These are phyloP conservation scores for Thraustochytrium striatum DNA, from an alignment of 352 stramenopile species.

Conservation along the genomic window DNA sequence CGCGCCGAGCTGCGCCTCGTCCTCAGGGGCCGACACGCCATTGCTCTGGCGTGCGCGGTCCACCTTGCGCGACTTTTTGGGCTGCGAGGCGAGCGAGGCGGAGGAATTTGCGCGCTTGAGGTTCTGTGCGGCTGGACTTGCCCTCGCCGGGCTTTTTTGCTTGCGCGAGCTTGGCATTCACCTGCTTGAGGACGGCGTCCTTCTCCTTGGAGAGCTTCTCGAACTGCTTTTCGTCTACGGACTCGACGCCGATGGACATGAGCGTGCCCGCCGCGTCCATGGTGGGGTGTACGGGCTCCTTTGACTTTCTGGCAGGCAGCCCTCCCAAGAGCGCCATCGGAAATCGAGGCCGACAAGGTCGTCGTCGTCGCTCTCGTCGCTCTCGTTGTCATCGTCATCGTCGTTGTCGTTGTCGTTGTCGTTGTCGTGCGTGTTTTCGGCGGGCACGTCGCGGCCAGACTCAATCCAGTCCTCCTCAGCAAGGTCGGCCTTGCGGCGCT, in stretches of 20 bases:
- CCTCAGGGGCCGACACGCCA: no score
- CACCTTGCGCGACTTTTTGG: no score
- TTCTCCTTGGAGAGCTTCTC: constrained; percentile 19
- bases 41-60: no score
- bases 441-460: not conserved
- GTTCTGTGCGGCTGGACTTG: not conserved
- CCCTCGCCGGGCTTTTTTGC: not conserved
- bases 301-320: not conserved
- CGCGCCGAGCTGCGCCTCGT: no score
- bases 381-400: not conserved
- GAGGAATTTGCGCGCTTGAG: no score
- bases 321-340: constrained; percentile 36
- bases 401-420: constrained; percentile 18
- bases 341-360: constrained; percentile 31
- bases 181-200: constrained; percentile 29
- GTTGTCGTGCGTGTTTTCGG: not conserved
- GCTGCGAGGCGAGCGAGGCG: no score
- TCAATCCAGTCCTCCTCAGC: not conserved
- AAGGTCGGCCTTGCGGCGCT: not conserved
- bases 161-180: constrained; percentile 12
- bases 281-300: constrained; percentile 7
- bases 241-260: constrained; percentile 22
- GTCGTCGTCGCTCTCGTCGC: constrained; percentile 7
- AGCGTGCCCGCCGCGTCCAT: constrained; percentile 1
- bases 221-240: constrained; percentile 25